Evolutionary conservation across 768 basidiomycete genomes (phyloP).

Genomic region (Leucosporidium creatinivorum): DNA sequence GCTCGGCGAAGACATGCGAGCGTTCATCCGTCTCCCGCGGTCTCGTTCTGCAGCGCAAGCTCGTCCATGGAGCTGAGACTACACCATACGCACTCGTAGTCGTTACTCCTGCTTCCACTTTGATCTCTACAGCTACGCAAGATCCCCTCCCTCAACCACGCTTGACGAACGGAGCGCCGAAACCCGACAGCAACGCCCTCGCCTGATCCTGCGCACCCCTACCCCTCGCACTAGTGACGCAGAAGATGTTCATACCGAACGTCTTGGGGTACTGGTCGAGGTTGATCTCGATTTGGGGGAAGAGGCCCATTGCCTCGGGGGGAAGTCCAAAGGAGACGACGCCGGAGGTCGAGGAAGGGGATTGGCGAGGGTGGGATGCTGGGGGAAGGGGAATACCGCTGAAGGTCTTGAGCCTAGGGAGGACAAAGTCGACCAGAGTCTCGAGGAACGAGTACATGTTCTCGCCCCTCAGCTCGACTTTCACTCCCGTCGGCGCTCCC

Average conservation of each 20-base stretch:
- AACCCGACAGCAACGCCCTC: conserved; percentile 76
- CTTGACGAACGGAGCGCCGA: conserved; percentile 75
- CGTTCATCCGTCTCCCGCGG: too few species aligned
- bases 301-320: conserved; percentile 74
- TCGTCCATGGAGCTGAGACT: too few species aligned
- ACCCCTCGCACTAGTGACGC: conserved; percentile 79
- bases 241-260: conserved; percentile 90
- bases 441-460: conserved; percentile 93
- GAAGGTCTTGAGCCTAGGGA: conserved; percentile 90
- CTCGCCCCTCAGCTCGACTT: conserved; percentile 77
- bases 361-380: conserved; percentile 59
- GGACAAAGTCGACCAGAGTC: conserved; percentile 81
- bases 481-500: conserved; percentile 73
- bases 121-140: background rate
- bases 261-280: conserved; percentile 75
- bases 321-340: conserved; percentile 84
- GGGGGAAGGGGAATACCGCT: conserved; percentile 72
- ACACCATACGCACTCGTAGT: too few species aligned
- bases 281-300: conserved; percentile 95
- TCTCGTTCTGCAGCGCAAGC: too few species aligned
- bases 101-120: too few species aligned
- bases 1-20: too few species aligned
- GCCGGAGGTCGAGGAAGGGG: conserved; percentile 70
- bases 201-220: conserved; percentile 85
- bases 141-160: background rate